Evolutionary conservation across 2,329 filamentous ascomycete species (phyloP), one percentile per base, ranked within the genome.

Genomic region (Lasiodiplodia sp.): DNA sequence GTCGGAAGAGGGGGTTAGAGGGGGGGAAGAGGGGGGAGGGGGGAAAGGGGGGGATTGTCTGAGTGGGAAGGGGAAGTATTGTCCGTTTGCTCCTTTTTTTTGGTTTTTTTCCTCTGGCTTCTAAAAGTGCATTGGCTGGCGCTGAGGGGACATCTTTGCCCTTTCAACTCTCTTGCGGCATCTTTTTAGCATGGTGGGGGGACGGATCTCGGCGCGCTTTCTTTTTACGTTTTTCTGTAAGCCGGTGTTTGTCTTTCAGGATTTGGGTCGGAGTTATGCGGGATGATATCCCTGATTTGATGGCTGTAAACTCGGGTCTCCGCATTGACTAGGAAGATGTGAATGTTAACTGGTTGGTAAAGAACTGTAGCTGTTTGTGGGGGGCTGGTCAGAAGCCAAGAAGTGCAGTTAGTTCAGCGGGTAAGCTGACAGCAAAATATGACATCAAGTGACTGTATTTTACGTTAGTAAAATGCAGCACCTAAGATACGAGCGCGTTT

Each of bases 201-300:
- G 31, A 34, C 2, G 44, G 44, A 47, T n/a, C 18, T n/a, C 10
- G 25, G 52, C 52, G 52, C 31, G 16, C 25, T 34, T 56, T n/a
- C 8, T 55, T 55, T 18, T 8, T 18, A 25, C 12, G 0, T 2
- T 11, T 28, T 18, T 7, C n/a, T 44, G 44, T 6, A 47, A 47
- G 44, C 44, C n/a, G 44, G 44, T 14, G 44, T 47, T 31, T 16
- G 10, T 6, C 25, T 28, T 37, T 31, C n/a, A 14, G 52, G 23
- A 11, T 57, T 40, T 57, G 31, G 55, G n/a, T 23, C 21, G 31
- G 55, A 38, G 31, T 57, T 23, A n/a, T 3, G 34, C 18, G 18
- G 55, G 34, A 23, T 21, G 55, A 57, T 57, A 57, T 57, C 55
- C 55, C 34, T 40, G n/a, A 23, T 57, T 16, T 57, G 34, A 37